Evolutionary conservation across 2,329 filamentous ascomycete species (phyloP).

Genomic region (Talaromyces verruculosus): DNA sequence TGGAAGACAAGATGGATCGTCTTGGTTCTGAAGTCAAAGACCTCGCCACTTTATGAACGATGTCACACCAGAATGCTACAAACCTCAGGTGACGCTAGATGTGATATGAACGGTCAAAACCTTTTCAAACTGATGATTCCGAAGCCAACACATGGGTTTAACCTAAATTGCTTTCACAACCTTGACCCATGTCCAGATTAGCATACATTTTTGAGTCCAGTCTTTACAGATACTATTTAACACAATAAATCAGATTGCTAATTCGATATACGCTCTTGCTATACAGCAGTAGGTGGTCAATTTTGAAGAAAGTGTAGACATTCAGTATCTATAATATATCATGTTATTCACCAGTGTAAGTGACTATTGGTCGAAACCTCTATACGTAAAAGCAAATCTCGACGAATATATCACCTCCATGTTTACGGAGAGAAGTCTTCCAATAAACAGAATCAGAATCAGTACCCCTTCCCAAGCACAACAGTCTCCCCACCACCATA

Average conservation of each 20-base stretch:
- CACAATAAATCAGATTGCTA: background rate
- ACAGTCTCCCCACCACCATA: constrained; percentile 80
- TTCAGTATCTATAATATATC: background rate
- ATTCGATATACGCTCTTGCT: background rate
- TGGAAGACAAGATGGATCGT: background rate
- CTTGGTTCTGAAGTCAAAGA: background rate
- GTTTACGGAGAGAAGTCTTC: too few relatives aligned
- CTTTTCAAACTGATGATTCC: background rate
- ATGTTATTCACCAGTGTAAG: background rate
- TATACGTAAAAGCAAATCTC: background rate
- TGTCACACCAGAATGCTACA: background rate
- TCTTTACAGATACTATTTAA: background rate
- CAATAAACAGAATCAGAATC: background rate
- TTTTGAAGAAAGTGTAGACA: background rate
- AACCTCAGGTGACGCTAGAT: background rate
- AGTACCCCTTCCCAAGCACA: constrained; percentile 51
- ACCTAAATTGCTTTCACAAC: background rate
- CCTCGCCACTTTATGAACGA: background rate
- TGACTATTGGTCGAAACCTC: background rate
- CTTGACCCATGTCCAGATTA: background rate
- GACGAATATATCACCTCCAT: background rate
- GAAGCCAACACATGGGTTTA: background rate
- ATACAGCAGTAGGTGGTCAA: background rate
- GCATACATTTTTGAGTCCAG: background rate
- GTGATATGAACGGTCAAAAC: background rate